These are phyloP conservation scores for Gomphus bonarii DNA, from an alignment of 1,284 basidiomycete species.

Conservation along the genomic window DNA sequence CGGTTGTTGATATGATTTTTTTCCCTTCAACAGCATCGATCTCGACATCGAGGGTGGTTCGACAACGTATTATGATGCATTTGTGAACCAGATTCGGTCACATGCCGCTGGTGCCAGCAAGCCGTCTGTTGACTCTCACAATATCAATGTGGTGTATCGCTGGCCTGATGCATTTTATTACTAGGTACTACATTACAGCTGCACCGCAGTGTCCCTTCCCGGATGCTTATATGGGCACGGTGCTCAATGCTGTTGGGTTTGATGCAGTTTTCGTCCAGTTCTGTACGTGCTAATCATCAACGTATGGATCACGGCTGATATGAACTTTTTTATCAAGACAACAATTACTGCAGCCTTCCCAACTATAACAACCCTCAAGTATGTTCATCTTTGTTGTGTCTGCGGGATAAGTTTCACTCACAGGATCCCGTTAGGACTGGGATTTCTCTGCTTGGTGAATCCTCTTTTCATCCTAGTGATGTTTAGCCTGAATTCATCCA, in stretches of 20 bases:
- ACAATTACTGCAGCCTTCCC: constrained; percentile 15
- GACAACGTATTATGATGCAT: constrained; percentile 5
- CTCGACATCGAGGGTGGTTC: constrained; percentile 18
- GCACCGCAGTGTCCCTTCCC: constrained; percentile 14
- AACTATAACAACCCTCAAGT: constrained; percentile 12
- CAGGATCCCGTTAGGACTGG: not conserved
- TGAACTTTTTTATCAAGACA: constrained; percentile 8
- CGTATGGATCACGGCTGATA: not conserved
- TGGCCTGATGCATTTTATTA: not conserved
- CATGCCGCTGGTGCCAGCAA: not conserved
- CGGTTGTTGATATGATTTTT: not conserved
- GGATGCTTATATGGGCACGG: constrained; percentile 13
- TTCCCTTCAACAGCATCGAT: constrained; percentile 13
- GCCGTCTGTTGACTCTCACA: constrained; percentile 13
- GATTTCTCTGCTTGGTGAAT: constrained; percentile 8
- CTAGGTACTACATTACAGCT: constrained; percentile 18
- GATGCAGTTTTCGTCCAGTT: constrained; percentile 17
- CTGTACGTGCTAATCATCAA: constrained; percentile 1
- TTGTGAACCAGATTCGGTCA: not conserved
- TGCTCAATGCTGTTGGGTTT: constrained; percentile 14
- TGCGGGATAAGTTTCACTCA: not conserved
- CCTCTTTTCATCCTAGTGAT: not conserved
- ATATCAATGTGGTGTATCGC: constrained; percentile 10
- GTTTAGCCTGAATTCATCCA: not conserved
- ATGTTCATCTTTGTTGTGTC: not conserved